A percentile compares a stretch with the other conserved stretches of the same genome.
These are phyloP conservation scores for Monosporascus sp. DNA, from an alignment of 2,329 filamentous ascomycete genomes.

Conservation along the genomic window DNA sequence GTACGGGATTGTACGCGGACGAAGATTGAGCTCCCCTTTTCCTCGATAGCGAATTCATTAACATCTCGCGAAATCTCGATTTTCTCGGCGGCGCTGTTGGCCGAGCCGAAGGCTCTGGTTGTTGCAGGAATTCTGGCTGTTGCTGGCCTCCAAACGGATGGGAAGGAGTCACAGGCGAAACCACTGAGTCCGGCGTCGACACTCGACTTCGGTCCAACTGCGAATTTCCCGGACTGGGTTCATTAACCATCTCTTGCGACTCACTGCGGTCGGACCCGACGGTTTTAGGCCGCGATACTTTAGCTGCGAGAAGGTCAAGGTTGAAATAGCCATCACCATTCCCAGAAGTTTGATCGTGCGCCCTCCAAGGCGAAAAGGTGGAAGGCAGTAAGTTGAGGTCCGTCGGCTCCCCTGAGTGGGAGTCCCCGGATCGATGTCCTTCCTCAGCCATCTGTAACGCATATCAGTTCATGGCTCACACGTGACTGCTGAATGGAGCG, in stretches of 20 bases:
- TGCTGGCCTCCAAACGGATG: not conserved
- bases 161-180: not conserved
- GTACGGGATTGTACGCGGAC: constrained; percentile 1
- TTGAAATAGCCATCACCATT: not conserved
- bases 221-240: not conserved
- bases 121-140: constrained; percentile 1
- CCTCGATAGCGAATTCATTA: constrained; percentile 12
- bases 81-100: not conserved
- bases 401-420: not conserved
- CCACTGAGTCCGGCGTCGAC: not conserved
- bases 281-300: not conserved
- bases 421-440: not conserved
- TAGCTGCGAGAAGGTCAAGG: not conserved
- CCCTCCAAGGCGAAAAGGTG: constrained; percentile 17
- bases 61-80: constrained; percentile 16
- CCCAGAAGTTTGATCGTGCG: not conserved
- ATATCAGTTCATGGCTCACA: not conserved
- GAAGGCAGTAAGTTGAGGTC: constrained; percentile 11
- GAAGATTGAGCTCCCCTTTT: constrained; percentile 5
- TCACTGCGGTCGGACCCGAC: not conserved
- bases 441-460: not conserved
- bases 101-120: not conserved
- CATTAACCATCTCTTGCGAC: not conserved
- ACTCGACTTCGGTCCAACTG: constrained; percentile 3
- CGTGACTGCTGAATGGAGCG: not conserved